Evolutionary conservation across 2,329 filamentous ascomycete species (phyloP), one percentile per base, ranked within the genome.

Genomic region (Pseudogymnoascus sp.): DNA sequence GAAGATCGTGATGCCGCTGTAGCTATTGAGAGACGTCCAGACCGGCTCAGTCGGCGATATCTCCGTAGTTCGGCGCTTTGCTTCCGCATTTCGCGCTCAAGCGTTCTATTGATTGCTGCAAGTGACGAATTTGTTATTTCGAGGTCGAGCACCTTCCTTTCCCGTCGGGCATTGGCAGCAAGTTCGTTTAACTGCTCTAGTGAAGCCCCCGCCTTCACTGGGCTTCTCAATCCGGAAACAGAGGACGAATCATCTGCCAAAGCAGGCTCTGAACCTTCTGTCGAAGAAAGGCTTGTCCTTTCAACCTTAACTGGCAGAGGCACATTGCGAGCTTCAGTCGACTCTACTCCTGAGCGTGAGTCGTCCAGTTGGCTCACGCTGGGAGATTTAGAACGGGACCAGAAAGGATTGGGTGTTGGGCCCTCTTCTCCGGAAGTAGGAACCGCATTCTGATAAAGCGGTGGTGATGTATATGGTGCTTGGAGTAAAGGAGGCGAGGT

Each of bases 111-210:
- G 75, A 99, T 97, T 40, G 94, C 94, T 62, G 96, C 84, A 2
- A 99, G 81, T 1, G 92, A 97, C 1, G 91, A 94, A 70, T 99
- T 99, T 61, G 89, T 96, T 65, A 99, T 99, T 72, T 99, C 91
- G 5, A 99, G 79, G 72, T 99, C 94, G 67, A 97, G 84, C 0
- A 99, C 92, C 76, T 97, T 99, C 64, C 94, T 85, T 74, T 97
- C 94, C 36, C 91, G 84, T 31, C 94, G 84, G 11, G 94, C 94
- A 71, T 91, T 94, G n/a, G 88, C 84, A 9, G 94, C 91, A 5
- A 91, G 79, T 63, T 95, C 92, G 64, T 84, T 89, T 64, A 88
- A 77, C 6, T 84, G 80, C 61, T 87, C 84, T 13, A 82, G 74
- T 10, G 79, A 78, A 67, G 75, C 76, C 31, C 72, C 77, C 57